A percentile compares a stretch with the other conserved stretches of the same genome.
Evolutionary conservation across 2,329 filamentous ascomycete species (phyloP).

Genomic region (Diaporthe sp.): DNA sequence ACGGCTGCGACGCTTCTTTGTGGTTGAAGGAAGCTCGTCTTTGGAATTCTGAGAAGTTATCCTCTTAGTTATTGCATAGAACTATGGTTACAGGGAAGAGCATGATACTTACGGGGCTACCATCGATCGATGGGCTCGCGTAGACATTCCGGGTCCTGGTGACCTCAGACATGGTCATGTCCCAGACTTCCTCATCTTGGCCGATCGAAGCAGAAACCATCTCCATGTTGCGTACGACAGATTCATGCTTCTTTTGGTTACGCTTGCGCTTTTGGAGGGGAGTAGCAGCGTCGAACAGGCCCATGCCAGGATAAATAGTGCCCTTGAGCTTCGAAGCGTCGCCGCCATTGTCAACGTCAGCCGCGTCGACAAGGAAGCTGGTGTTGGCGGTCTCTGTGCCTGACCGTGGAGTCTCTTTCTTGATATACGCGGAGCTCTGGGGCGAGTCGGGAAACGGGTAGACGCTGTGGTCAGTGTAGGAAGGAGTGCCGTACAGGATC

Average conservation of each 20-base stretch:
- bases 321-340: slow-evolving; percentile 72
- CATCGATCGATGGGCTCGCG: slow-evolving; percentile 67
- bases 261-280: slow-evolving; percentile 79
- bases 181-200: slow-evolving; percentile 75
- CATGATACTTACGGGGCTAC: slow-evolving; percentile 59
- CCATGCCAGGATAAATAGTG: slow-evolving; percentile 82
- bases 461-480: slow-evolving; percentile 6
- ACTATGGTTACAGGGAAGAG: not conserved
- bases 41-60: slow-evolving; percentile 35
- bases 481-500: slow-evolving; percentile 16
- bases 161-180: slow-evolving; percentile 59
- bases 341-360: slow-evolving; percentile 45
- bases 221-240: slow-evolving; percentile 76
- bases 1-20: slow-evolving; percentile 47
- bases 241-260: slow-evolving; percentile 83
- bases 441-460: slow-evolving; percentile 31
- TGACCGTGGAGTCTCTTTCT: slow-evolving; percentile 41
- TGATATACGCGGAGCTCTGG: slow-evolving; percentile 16
- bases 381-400: slow-evolving; percentile 41
- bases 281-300: slow-evolving; percentile 83
- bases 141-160: slow-evolving; percentile 70
- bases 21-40: slow-evolving; percentile 44
- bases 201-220: slow-evolving; percentile 73
- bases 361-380: slow-evolving; percentile 39
- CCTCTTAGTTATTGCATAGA: not conserved